Evolutionary conservation across 257 asterid genomes (phyloP).

Genomic region (Solanum pimpinellifolium): DNA sequence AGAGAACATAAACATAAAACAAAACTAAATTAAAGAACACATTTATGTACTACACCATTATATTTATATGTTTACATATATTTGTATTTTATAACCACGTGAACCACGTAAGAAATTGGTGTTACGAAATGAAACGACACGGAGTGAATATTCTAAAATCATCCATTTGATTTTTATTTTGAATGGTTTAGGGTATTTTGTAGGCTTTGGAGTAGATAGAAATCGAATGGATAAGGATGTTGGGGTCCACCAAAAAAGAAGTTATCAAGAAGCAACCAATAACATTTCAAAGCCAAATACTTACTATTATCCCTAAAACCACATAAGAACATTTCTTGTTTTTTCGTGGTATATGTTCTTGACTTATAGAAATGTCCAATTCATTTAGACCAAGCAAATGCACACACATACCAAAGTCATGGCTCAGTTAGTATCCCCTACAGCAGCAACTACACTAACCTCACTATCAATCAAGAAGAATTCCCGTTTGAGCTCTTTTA

Average conservation of each 20-base stretch:
- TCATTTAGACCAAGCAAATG: constrained; percentile 4
- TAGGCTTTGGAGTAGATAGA: background rate
- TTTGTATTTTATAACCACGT: too few species aligned
- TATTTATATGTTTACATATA: too few species aligned
- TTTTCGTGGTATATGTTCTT: background rate
- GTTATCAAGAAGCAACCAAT: constrained; percentile 67
- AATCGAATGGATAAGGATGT: background rate
- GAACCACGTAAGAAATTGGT: too few species aligned
- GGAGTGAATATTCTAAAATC: background rate
- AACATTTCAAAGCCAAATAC: constrained; percentile 2
- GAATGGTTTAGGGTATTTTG: background rate
- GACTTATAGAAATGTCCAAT: constrained; percentile 16
- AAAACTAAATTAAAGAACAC: too few species aligned
- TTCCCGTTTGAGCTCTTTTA: background rate
- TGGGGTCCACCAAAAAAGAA: constrained; percentile 32
- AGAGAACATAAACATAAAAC: too few species aligned
- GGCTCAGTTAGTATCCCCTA: constrained; percentile 35
- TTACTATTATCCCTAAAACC: background rate
- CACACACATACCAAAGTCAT: constrained; percentile 4
- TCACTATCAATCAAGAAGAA: constrained; percentile 20
- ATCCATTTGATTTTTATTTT: background rate
- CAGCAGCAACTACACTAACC: constrained; percentile 20
- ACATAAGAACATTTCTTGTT: background rate
- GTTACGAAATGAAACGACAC: too few species aligned
- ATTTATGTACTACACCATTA: too few species aligned